Percentiles rank a stretch among this genome's conserved stretches.
Evolutionary conservation across 2,329 filamentous ascomycete species (phyloP).

Genomic region (Fusarium siculi): DNA sequence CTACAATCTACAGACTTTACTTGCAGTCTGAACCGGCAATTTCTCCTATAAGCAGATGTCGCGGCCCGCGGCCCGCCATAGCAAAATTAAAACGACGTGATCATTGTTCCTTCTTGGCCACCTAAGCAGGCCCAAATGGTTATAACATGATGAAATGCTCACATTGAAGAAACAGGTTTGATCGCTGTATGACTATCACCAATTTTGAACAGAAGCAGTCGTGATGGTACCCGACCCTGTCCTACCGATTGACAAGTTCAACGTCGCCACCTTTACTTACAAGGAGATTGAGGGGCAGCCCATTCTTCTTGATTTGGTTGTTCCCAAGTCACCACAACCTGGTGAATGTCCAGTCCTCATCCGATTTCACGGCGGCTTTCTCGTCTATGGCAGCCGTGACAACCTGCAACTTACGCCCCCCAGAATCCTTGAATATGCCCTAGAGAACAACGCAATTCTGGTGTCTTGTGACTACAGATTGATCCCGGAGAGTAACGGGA

Average conservation of each 20-base stretch:
- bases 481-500: accelerated
- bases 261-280: not conserved
- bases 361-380: not conserved
- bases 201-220: accelerated
- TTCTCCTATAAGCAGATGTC: accelerated
- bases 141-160: not conserved
- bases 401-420: accelerated
- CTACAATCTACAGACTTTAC: accelerated
- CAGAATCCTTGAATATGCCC: not conserved
- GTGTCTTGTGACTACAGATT: accelerated
- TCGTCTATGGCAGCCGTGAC: accelerated
- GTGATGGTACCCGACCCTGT: not conserved
- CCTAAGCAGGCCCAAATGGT: too few species aligned
- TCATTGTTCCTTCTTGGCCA: not conserved
- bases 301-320: not conserved
- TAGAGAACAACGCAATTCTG: accelerated
- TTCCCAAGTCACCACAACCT: accelerated
- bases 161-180: accelerated
- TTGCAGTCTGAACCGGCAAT: not conserved
- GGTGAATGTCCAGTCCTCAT: accelerated
- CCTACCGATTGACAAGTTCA: not conserved
- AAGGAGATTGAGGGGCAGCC: accelerated
- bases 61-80: not conserved
- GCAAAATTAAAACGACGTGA: accelerated
- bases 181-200: accelerated